Conservation (phyloP, 2,329 filamentous ascomycete genomes). For the Epichloe brachyelytri region DNA sequence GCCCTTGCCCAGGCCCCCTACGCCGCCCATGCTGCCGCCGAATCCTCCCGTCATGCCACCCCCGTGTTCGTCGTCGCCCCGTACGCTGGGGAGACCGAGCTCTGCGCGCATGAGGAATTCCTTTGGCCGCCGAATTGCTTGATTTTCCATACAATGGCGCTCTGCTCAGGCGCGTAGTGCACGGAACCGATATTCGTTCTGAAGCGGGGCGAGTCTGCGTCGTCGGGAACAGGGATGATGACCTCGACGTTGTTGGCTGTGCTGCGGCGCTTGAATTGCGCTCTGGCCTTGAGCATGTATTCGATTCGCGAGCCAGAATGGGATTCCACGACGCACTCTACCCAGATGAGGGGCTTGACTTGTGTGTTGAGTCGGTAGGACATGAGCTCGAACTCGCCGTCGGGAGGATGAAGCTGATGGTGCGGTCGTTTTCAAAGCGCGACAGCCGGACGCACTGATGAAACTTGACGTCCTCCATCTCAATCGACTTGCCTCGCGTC, state of each 20-base stretch:
- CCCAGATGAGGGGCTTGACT: slow-evolving; percentile 97
- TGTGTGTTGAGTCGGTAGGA: slow-evolving; percentile 97
- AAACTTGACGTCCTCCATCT: slow-evolving; percentile 99
- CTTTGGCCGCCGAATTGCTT: slow-evolving; percentile 97
- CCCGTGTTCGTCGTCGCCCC: slow-evolving; percentile 88
- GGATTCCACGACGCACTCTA: slow-evolving; percentile 92
- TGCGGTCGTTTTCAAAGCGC: slow-evolving; percentile 95
- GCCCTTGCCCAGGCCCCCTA: slow-evolving; percentile 62
- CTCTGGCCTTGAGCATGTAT: slow-evolving; percentile 97
- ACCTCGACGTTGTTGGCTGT: slow-evolving; percentile 99
- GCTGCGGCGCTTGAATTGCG: slow-evolving; percentile 94
- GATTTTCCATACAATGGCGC: slow-evolving; percentile 98
- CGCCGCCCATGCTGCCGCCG: slow-evolving; percentile 90
- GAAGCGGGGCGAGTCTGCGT: slow-evolving; percentile 92
- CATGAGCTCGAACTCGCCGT: slow-evolving; percentile 99
- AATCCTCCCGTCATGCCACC: slow-evolving; percentile 97
- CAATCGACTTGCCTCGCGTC: slow-evolving; percentile 89
- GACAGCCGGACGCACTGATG: slow-evolving; percentile 95
- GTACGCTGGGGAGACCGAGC: slow-evolving; percentile 82
- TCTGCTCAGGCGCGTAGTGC: slow-evolving; percentile 94
- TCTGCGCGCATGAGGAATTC: slow-evolving; percentile 98
- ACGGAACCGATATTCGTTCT: slow-evolving; percentile 94
- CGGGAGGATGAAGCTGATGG: slow-evolving; percentile 96
- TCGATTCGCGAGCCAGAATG: slow-evolving; percentile 93
- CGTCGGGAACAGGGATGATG: slow-evolving; percentile 89